phyloP scores from a whole-genome alignment of 2,329 filamentous ascomycete species.

The Talaromyces sp. region DNA sequence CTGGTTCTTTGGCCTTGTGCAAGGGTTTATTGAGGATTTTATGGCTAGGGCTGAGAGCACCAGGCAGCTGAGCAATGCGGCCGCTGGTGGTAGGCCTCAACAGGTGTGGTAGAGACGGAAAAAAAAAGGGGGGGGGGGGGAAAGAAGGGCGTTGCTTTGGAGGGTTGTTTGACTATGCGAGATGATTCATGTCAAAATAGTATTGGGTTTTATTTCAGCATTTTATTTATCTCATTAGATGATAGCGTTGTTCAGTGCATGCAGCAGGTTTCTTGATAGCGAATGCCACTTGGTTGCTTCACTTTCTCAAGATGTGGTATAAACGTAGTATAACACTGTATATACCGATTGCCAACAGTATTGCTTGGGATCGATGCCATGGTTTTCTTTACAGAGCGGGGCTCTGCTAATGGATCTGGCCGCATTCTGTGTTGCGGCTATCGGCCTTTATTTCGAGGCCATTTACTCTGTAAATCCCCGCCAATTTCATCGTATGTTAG shows the following conservation, averaged over 20 bases:
- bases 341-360: neutral
- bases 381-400: neutral
- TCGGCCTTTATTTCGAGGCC: neutral
- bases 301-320: neutral
- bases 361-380: neutral
- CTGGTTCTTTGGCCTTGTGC: conserved; percentile 59
- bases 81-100: neutral
- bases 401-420: neutral
- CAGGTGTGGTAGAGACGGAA: neutral
- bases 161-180: neutral
- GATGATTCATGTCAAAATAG: neutral
- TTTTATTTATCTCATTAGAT: neutral
- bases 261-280: neutral
- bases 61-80: neutral
- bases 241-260: neutral
- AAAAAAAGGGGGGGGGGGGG: too few species aligned
- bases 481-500: neutral
- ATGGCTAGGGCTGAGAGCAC: conserved; percentile 14
- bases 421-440: neutral
- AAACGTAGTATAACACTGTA: neutral
- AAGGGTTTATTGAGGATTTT: conserved; percentile 59
- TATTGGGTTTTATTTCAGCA: neutral
- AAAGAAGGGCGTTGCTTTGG: neutral
- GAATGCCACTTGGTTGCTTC: neutral
- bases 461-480: neutral